Percentiles rank a stretch among this genome's conserved stretches.
Conservation (phyloP, 2,329 filamentous ascomycete genomes). For the Xylaria sp. region DNA sequence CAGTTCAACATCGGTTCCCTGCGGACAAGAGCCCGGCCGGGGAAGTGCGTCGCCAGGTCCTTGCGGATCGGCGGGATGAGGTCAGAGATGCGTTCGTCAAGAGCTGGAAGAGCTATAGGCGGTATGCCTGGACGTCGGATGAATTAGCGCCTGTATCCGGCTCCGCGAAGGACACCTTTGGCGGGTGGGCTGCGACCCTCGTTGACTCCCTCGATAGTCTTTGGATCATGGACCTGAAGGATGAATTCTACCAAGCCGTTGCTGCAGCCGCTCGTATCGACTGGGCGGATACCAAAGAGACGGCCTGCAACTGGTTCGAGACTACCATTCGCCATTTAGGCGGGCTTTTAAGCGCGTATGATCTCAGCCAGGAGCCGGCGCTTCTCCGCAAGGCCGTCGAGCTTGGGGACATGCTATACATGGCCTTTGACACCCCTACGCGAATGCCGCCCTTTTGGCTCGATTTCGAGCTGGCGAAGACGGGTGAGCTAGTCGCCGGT, state of each 20-base stretch:
- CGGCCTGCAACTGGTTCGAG: constrained; percentile 56
- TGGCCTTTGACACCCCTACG: constrained; percentile 59
- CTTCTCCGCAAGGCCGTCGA: constrained; percentile 57
- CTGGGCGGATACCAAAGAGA: constrained; percentile 54
- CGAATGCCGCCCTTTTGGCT: constrained; percentile 60
- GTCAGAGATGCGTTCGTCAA: constrained; percentile 52
- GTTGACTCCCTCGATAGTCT: constrained; percentile 64
- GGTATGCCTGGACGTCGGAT: constrained; percentile 60
- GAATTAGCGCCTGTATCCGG: constrained; percentile 60
- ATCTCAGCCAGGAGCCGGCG: constrained; percentile 53
- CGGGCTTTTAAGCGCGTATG: constrained; percentile 55
- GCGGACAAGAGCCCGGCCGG: constrained; percentile 21
- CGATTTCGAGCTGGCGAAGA: constrained; percentile 56
- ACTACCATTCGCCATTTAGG: constrained; percentile 59
- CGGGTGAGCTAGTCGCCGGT: constrained; percentile 48
- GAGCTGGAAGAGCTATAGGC: constrained; percentile 59
- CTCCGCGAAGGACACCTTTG: constrained; percentile 56
- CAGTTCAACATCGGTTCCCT: constrained; percentile 27
- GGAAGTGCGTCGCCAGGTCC: constrained; percentile 24
- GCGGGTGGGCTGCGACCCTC: constrained; percentile 63
- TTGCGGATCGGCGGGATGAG: constrained; percentile 47
- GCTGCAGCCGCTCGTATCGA: constrained; percentile 58
- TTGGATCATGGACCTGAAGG: constrained; percentile 61
- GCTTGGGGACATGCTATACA: constrained; percentile 59
- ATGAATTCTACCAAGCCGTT: constrained; percentile 61